Conservation (phyloP, 345 rosid species). For the Nasturtium officinale region DNA sequence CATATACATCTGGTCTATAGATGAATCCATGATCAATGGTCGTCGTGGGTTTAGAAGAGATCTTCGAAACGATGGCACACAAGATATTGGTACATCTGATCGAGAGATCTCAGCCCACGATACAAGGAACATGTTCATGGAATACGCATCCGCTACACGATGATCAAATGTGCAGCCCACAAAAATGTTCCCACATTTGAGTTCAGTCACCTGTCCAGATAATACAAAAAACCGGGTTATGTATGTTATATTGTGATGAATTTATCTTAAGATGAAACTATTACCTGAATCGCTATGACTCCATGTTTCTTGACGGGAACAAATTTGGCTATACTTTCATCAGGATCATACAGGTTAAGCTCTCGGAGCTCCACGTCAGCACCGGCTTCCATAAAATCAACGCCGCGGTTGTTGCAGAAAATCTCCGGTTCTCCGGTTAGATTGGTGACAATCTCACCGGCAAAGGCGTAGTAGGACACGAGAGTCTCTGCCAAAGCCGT, state of each 20-base stretch:
- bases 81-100: slow-evolving; percentile 46
- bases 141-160: slow-evolving; percentile 75
- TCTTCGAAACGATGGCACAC: slow-evolving; percentile 59
- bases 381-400: slow-evolving; percentile 64
- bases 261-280: neutral
- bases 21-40: slow-evolving; percentile 43
- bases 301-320: slow-evolving; percentile 63
- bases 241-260: slow-evolving; percentile 13
- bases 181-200: slow-evolving; percentile 68
- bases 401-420: slow-evolving; percentile 83
- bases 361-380: slow-evolving; percentile 59
- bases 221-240: slow-evolving; percentile 13
- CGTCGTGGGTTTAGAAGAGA: slow-evolving; percentile 63
- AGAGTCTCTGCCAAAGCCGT: slow-evolving; percentile 65
- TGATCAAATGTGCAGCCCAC: slow-evolving; percentile 79
- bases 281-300: slow-evolving; percentile 76
- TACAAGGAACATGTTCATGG: slow-evolving; percentile 69
- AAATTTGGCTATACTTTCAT: slow-evolving; percentile 61
- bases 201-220: slow-evolving; percentile 56
- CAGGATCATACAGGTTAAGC: slow-evolving; percentile 71
- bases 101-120: slow-evolving; percentile 71
- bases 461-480: slow-evolving; percentile 69
- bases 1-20: slow-evolving; percentile 55
- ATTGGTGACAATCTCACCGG: slow-evolving; percentile 68
- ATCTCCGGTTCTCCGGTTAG: slow-evolving; percentile 75